Conservation (phyloP, 805 yeast species). For the Saturnispora sanitii region DNA sequence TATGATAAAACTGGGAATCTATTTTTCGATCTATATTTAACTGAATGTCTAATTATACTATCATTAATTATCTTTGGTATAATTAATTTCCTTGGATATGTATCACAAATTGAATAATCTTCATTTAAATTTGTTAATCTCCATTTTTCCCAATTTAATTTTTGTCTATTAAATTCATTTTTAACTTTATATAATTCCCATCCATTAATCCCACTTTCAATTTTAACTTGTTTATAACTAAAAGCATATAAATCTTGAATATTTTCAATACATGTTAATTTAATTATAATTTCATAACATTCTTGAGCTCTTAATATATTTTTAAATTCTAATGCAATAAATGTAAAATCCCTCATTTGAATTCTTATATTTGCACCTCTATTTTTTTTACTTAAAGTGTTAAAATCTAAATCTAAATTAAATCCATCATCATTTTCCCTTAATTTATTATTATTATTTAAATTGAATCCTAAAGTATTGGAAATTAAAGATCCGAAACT, state of each 20-base stretch:
- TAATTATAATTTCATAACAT: constrained; percentile 63
- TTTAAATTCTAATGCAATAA: constrained; percentile 64
- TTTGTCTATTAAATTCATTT: constrained; percentile 62
- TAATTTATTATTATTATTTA: constrained; percentile 2
- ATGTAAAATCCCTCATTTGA: constrained; percentile 78
- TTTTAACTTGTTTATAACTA: constrained; percentile 62
- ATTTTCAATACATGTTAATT: constrained; percentile 46
- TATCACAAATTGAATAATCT: constrained; percentile 55
- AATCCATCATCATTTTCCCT: background rate
- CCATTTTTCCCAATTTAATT: constrained; percentile 46
- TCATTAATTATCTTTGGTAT: constrained; percentile 78
- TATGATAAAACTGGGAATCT: constrained; percentile 79
- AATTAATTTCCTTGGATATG: constrained; percentile 62
- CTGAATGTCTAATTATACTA: constrained; percentile 71
- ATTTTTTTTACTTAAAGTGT: constrained; percentile 6
- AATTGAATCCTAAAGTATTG: constrained; percentile 5
- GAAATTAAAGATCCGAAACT: constrained; percentile 5
- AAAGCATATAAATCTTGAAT: constrained; percentile 68
- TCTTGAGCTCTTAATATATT: constrained; percentile 51
- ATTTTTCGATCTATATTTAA: constrained; percentile 74
- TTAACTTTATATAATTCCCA: constrained; percentile 63
- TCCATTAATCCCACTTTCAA: constrained; percentile 55
- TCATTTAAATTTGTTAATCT: constrained; percentile 56
- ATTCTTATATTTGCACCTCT: constrained; percentile 51
- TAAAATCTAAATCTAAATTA: constrained; percentile 2